Base-by-base conservation (phyloP, 495 filamentous ascomycete genomes). In the Daldinia concentrica region DNA sequence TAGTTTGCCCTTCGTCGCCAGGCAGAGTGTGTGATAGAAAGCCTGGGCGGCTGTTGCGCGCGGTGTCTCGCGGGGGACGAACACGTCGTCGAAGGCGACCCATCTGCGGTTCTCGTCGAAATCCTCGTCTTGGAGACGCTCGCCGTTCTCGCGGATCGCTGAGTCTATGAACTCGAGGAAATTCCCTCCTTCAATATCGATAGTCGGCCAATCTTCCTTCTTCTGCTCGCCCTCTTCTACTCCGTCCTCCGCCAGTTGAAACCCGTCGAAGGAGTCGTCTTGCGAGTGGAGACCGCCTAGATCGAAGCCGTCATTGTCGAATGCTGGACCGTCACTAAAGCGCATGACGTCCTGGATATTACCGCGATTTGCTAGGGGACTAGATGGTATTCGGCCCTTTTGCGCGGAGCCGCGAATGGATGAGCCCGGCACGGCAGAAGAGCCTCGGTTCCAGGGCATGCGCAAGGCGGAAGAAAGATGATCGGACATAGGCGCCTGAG, bases 21-120 rank as follows among this genome's bases (percentile, higher is more conserved):
- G 87, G 17, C 86, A 82, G 15, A 96, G 85, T 12, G 89, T 83
- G 79, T 95, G 90, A 78, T 91, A 86, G 64, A 96, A 84, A 1
- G 85, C 92, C 72, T 93, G 91, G 8, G 89, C 90, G 39, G 90
- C 91, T 0, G 93, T 87, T 15, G 84, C 78, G 14, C 81, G 82
- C 29, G 81, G 85, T 39, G 88, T 88, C 26, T 84, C 77, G 24
- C 57, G 64, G 1, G 84, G 84, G 24, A 90, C 85, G 19, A 92
- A 81, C 14, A 94, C 74, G 26, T 86, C 78, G 56, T 88, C 86
- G 74, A 96, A 93, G n/a, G 81, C 77, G 22, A 77, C 66, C 83
- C 76, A 82, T 45, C 60, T 68, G 34, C 66, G 83, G 52, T 71
- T 74, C 11, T 73, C 64, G 17, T 80, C 75, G 39, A 77, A 79